Evolutionary conservation across 768 basidiomycete genomes (phyloP).

Genomic region (Hydnomerulius pinastri): DNA sequence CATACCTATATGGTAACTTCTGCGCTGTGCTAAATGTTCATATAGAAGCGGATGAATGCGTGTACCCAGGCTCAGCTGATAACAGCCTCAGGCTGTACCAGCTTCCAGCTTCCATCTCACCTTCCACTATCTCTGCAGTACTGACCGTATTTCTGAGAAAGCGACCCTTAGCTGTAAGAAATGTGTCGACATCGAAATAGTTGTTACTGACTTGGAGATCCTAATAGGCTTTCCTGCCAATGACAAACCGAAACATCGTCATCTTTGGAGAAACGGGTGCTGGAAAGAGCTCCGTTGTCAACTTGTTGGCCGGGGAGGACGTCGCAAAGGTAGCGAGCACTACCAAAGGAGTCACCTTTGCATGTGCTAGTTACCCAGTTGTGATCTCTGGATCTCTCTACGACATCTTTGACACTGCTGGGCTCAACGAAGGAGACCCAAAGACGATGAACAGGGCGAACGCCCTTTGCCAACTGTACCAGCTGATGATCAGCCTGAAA

Average conservation of each 20-base stretch:
- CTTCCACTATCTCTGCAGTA: too few species aligned
- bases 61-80: neutral
- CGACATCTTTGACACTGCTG: constrained; percentile 4
- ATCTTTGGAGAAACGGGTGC: constrained; percentile 36
- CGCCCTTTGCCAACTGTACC: constrained; percentile 14
- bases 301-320: constrained; percentile 31
- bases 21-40: neutral
- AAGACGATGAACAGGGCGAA: constrained; percentile 4
- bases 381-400: neutral
- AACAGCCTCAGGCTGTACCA: too few species aligned
- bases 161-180: too few species aligned
- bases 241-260: constrained; percentile 20
- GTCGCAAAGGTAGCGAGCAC: constrained; percentile 5
- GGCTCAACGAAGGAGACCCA: constrained; percentile 13
- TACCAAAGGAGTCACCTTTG: constrained; percentile 22
- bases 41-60: neutral
- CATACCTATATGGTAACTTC: neutral
- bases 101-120: too few species aligned
- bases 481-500: constrained; percentile 26
- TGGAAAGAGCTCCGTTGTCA: constrained; percentile 18
- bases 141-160: too few species aligned
- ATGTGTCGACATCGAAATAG: neutral
- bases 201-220: neutral
- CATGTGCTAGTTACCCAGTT: neutral
- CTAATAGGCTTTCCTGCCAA: neutral